Conservation (phyloP, 495 filamentous ascomycete species). For the Chaetomidium leptoderma region DNA sequence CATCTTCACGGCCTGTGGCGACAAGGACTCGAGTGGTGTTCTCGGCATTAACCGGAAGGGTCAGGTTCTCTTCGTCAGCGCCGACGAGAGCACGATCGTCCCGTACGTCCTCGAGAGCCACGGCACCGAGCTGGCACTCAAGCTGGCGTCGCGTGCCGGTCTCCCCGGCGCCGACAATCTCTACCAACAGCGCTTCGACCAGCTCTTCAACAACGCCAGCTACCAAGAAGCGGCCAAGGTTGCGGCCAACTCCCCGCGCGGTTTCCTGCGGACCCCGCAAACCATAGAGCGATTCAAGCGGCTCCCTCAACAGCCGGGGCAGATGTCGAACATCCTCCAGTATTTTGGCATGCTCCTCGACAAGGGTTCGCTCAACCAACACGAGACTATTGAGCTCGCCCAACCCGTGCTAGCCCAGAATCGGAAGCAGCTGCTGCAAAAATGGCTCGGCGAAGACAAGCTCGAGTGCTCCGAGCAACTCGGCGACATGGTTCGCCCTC, state of each 20-base stretch:
- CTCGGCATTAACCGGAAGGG: conserved; percentile 97
- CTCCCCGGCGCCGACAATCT: conserved; percentile 93
- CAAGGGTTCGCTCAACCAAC: conserved; percentile 85
- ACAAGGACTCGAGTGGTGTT: conserved; percentile 79
- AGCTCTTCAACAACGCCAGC: conserved; percentile 67
- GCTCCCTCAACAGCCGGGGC: conserved; percentile 64
- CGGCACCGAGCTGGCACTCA: conserved; percentile 83
- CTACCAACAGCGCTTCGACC: conserved; percentile 88
- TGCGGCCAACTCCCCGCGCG: conserved; percentile 91
- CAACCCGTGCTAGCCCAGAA: conserved; percentile 87
- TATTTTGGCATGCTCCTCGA: conserved; percentile 98
- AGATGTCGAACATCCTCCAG: conserved; percentile 90
- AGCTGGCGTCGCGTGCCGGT: conserved; percentile 89
- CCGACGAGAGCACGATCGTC: conserved; percentile 86
- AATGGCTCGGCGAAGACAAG: conserved; percentile 95
- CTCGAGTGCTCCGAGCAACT: conserved; percentile 92
- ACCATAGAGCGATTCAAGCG: conserved; percentile 95
- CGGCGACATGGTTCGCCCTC: conserved; percentile 84
- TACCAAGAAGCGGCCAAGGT: conserved; percentile 88
- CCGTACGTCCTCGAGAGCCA: conserved; percentile 94
- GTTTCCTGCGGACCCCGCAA: conserved; percentile 87
- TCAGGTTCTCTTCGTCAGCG: conserved; percentile 87
- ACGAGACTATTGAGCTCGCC: conserved; percentile 91
- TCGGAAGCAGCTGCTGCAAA: conserved; percentile 92
- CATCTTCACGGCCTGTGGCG: conserved; percentile 88